These are phyloP conservation scores for Lentinula sp. DNA, from an alignment of 768 basidiomycete genomes.

Conservation along the genomic window DNA sequence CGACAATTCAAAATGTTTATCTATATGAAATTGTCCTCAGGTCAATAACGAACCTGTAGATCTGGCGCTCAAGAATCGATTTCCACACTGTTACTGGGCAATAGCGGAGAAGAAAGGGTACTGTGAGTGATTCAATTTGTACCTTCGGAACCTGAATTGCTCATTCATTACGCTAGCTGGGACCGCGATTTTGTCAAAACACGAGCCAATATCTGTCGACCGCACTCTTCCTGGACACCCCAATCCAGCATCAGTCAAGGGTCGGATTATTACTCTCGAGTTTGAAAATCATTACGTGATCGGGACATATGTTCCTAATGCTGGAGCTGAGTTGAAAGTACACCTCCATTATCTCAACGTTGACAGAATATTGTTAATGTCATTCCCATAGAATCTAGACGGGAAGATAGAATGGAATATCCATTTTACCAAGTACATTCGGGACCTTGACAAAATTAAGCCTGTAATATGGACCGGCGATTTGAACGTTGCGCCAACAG, in stretches of 20 bases:
- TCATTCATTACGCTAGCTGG: conserved; percentile 48
- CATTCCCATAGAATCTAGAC: conserved; percentile 52
- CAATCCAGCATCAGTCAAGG: conserved; percentile 55
- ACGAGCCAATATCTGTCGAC: conserved; percentile 59
- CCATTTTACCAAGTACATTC: conserved; percentile 71
- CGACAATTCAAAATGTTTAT: not conserved
- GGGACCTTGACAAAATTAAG: conserved; percentile 67
- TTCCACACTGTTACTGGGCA: conserved; percentile 72
- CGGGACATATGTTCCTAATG: conserved; percentile 82
- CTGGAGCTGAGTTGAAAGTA: conserved; percentile 73
- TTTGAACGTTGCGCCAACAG: conserved; percentile 81
- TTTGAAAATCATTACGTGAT: conserved; percentile 65
- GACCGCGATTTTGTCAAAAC: conserved; percentile 74
- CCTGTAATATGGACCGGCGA: conserved; percentile 89
- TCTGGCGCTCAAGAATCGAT: conserved; percentile 47
- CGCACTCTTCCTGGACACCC: conserved; percentile 74
- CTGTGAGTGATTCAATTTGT: conserved; percentile 32
- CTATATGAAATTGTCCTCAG: conserved; percentile 26
- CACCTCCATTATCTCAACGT: not conserved
- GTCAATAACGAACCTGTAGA: conserved; percentile 67
- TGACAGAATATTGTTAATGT: not conserved
- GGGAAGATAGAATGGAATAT: conserved; percentile 75
- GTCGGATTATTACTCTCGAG: conserved; percentile 79
- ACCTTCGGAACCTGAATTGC: not conserved
- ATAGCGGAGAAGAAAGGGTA: conserved; percentile 77